Evolutionary conservation across 306 rosid genomes (phyloP), one percentile per base, ranked within the genome.

Genomic region (Rosa multiflora): DNA sequence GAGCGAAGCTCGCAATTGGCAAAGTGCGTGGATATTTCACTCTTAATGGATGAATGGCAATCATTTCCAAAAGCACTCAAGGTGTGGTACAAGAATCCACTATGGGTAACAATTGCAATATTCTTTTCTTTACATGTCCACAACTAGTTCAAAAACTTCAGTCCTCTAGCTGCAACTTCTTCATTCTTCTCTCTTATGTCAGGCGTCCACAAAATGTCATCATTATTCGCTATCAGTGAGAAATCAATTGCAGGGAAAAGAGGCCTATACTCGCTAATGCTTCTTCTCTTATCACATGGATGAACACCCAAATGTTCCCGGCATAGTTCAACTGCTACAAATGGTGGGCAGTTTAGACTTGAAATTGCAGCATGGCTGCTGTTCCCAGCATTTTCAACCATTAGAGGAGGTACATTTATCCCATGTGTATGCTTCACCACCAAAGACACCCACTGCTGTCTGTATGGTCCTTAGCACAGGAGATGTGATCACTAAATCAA

Each of bases 391-490:
- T 89, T 87, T 21, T 76, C 85, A 68, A 73, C 89, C 97, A 95
- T 95, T 26, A 95, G 82, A 66, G 91, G 94, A 75, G 88, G 89
- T 81, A 52, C 89, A 80, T 78, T 78, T 80, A 73, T 81, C 80
- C 88, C 91, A 48, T 89, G 81, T 37, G 83, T 72, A 77, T 76
- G 89, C 84, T 82, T 83, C 92, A 72, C 94, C 96, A 8, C 99
- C 99, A 78, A 95, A 95, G 48, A 86, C 88, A 68, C 99, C 97
- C 71, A 88, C 97, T 15, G 99, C 99, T 66, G 99, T 95, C 90
- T 95, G 97, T 88, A 95, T 86, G 86, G 99, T 91, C 96, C 99
- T 92, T n/a, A n/a, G n/a, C n/a, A n/a, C n/a, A n/a, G n/a, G n/a
- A n/a, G n/a, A n/a, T n/a, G n/a, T n/a, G n/a, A n/a, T n/a, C n/a